phyloP scores from a whole-genome alignment of 176 grass and related monocot species.

The Musa troglodytarum region DNA sequence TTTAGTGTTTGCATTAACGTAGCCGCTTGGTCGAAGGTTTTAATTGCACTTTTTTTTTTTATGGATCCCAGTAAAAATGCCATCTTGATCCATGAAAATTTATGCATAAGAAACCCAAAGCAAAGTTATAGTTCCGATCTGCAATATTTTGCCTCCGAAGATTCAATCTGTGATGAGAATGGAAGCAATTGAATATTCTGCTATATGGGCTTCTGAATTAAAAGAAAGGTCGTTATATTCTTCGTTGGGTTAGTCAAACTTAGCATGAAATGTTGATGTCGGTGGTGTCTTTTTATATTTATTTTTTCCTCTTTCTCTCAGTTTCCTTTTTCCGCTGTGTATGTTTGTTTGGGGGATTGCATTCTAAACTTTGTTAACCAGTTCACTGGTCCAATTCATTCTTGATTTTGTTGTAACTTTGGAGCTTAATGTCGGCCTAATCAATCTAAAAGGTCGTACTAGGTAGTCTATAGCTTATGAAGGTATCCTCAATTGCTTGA shows the following conservation, averaged over 20 bases:
- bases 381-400: neutral
- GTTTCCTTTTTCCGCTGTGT: neutral
- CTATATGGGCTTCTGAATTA: neutral
- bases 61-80: neutral
- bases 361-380: too few species aligned
- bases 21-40: too few species aligned
- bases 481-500: neutral
- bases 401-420: neutral
- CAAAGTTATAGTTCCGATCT: neutral
- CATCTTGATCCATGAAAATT: neutral
- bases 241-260: neutral
- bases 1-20: too few species aligned
- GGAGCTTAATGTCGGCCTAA: neutral
- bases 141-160: neutral
- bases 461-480: neutral
- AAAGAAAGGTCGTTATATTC: too few species aligned
- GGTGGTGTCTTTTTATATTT: neutral
- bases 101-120: too few species aligned
- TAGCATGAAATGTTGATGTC: neutral
- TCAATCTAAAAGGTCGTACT: neutral
- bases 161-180: neutral
- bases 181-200: neutral
- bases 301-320: neutral
- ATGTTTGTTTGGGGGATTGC: too few species aligned
- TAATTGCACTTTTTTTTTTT: neutral